Evolutionary conservation across 2,329 filamentous ascomycete genomes (phyloP).

Genomic region (Thyridium curvatum): DNA sequence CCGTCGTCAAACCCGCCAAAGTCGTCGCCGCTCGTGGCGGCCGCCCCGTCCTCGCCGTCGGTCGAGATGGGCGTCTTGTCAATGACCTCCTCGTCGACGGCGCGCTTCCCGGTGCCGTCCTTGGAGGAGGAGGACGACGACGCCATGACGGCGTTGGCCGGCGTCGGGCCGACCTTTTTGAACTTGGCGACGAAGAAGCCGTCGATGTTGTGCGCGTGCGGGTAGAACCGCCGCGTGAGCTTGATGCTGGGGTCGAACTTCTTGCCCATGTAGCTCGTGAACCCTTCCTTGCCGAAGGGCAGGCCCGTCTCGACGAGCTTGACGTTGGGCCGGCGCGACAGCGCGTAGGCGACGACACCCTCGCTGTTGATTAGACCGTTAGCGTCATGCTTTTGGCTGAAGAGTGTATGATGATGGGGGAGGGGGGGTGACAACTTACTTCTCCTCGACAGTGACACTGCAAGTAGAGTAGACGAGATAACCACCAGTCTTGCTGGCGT

Average conservation of each 20-base stretch:
- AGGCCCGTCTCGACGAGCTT: slow-evolving; percentile 88
- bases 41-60: slow-evolving; percentile 24
- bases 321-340: slow-evolving; percentile 88
- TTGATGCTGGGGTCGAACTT: slow-evolving; percentile 81
- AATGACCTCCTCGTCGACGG: slow-evolving; percentile 35
- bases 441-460: slow-evolving; percentile 87
- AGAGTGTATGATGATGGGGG: no score
- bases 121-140: no score
- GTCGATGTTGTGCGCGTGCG: slow-evolving; percentile 71
- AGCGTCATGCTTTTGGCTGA: no score
- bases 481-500: slow-evolving; percentile 84
- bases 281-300: slow-evolving; percentile 86
- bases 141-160: slow-evolving; percentile 41
- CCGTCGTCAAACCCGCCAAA: slow-evolving; percentile 73
- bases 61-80: slow-evolving; percentile 64
- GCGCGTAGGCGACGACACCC: slow-evolving; percentile 86
- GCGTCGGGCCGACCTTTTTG: slow-evolving; percentile 81
- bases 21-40: slow-evolving; percentile 42
- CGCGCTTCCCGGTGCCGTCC: no score
- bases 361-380: slow-evolving; percentile 50
- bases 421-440: slow-evolving; percentile 20
- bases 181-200: slow-evolving; percentile 98
- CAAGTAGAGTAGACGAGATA: slow-evolving; percentile 97
- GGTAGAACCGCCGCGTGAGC: slow-evolving; percentile 80
- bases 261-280: slow-evolving; percentile 87